Evolutionary conservation across 768 basidiomycete genomes (phyloP).

Genomic region (Tricholoma flavovirens): DNA sequence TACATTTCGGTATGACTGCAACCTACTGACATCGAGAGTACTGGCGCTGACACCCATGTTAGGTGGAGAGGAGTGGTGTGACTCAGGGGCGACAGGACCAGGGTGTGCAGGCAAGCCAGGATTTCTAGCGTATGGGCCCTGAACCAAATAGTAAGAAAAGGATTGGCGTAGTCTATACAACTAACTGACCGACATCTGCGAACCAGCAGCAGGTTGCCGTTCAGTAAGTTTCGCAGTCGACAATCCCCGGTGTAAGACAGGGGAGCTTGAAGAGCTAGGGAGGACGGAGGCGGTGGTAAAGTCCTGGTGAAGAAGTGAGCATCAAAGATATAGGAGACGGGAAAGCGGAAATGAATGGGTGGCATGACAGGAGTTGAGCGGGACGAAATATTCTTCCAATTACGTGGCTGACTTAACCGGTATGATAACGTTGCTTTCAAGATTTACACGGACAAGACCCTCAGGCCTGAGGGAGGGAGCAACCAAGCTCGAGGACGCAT

Average conservation of each 20-base stretch:
- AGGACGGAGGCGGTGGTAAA: slow-evolving; percentile 1
- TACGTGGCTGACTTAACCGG: slow-evolving; percentile 7
- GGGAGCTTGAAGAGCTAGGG: slow-evolving; percentile 10
- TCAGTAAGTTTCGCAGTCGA: slow-evolving; percentile 7
- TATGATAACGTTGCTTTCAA: not conserved
- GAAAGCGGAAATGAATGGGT: slow-evolving; percentile 9
- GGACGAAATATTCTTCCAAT: not conserved
- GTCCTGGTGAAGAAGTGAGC: slow-evolving; percentile 2
- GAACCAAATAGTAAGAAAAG: slow-evolving; percentile 1
- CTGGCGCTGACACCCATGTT: slow-evolving; percentile 9
- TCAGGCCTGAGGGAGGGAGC: not conserved
- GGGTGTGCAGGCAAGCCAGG: not conserved
- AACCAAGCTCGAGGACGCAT: not conserved
- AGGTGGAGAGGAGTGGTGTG: not conserved
- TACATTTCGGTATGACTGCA: not conserved
- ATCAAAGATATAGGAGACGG: slow-evolving; percentile 9
- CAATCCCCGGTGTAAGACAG: slow-evolving; percentile 11
- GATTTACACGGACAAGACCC: slow-evolving; percentile 2
- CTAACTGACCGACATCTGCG: slow-evolving; percentile 12
- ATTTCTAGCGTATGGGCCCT: slow-evolving; percentile 1
- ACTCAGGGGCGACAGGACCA: not conserved
- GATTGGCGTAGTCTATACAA: slow-evolving; percentile 4
- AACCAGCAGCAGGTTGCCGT: slow-evolving; percentile 3
- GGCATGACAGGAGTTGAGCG: slow-evolving; percentile 1
- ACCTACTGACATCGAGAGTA: slow-evolving; percentile 2